These are phyloP conservation scores for Plasmodium billcollinsi DNA, from an alignment of 169 alveolate genomes.

Conservation along the genomic window DNA sequence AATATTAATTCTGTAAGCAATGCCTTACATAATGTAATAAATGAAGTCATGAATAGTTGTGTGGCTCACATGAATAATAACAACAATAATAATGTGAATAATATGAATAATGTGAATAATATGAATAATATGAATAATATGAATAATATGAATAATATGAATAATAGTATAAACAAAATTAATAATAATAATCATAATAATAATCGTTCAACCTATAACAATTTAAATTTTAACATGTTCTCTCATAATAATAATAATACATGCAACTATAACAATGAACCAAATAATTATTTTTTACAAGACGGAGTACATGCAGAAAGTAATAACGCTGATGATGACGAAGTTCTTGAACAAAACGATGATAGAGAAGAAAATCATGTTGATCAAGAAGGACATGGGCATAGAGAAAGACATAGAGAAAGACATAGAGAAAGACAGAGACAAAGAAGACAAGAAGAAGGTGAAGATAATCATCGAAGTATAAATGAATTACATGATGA, in stretches of 20 bases:
- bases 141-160: neutral
- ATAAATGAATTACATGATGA: neutral
- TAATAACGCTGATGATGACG: constrained; percentile 21
- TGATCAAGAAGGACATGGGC: neutral
- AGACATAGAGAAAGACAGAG: neutral
- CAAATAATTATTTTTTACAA: constrained; percentile 37
- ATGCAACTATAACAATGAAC: constrained; percentile 9
- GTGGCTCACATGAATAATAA: neutral
- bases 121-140: constrained; percentile 2
- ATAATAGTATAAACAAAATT: neutral
- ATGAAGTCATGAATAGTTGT: neutral
- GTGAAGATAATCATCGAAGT: neutral
- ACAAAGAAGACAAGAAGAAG: neutral
- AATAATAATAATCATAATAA: neutral
- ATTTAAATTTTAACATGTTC: neutral
- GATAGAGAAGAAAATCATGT: neutral
- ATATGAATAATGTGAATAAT: neutral
- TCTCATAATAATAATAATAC: neutral
- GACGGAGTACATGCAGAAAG: constrained; percentile 40
- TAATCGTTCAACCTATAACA: neutral
- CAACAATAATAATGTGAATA: neutral
- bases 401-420: neutral
- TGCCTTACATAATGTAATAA: constrained; percentile 8
- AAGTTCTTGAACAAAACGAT: constrained; percentile 3
- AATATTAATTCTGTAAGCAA: neutral